phyloP scores from a whole-genome alignment of 768 basidiomycete species.

The Pleurotus tuber-regium region DNA sequence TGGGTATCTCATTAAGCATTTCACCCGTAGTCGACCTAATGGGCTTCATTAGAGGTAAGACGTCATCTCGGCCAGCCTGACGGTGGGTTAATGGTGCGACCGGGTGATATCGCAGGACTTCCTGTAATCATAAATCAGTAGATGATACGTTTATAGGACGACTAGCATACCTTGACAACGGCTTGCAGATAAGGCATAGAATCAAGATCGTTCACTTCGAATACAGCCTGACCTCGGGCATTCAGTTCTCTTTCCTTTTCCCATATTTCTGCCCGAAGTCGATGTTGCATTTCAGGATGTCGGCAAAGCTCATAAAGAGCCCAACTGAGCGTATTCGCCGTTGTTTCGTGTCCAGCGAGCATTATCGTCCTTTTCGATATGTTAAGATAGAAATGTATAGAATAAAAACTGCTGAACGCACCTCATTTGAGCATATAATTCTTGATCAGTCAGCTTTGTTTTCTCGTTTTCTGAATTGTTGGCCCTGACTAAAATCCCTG shows the following conservation, averaged over 20 bases:
- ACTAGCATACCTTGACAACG: conserved; percentile 25
- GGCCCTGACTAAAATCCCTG: conserved; percentile 40
- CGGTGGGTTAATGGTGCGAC: conserved; percentile 25
- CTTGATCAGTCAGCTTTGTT: conserved; percentile 44
- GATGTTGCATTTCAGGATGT: conserved; percentile 16
- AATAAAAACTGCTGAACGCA: conserved; percentile 25
- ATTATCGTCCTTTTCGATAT: conserved; percentile 11
- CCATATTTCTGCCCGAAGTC: conserved; percentile 16
- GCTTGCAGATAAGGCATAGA: conserved; percentile 29
- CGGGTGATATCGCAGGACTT: conserved; percentile 30
- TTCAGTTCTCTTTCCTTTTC: not conserved
- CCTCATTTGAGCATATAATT: conserved; percentile 48
- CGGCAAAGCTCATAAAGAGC: conserved; percentile 14
- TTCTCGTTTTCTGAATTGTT: conserved; percentile 47
- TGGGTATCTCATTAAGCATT: conserved; percentile 16
- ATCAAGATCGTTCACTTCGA: conserved; percentile 29
- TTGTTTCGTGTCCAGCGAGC: conserved; percentile 20
- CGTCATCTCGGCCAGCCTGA: conserved; percentile 25
- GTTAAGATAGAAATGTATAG: not conserved
- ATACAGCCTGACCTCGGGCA: conserved; percentile 12
- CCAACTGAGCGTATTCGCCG: conserved; percentile 13
- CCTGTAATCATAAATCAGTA: conserved; percentile 15
- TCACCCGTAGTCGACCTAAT: conserved; percentile 22
- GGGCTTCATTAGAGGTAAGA: conserved; percentile 29
- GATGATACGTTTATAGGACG: not conserved